Conservation (phyloP, 2,329 filamentous ascomycete species). For the Apiospora rasikravindrae region DNA sequence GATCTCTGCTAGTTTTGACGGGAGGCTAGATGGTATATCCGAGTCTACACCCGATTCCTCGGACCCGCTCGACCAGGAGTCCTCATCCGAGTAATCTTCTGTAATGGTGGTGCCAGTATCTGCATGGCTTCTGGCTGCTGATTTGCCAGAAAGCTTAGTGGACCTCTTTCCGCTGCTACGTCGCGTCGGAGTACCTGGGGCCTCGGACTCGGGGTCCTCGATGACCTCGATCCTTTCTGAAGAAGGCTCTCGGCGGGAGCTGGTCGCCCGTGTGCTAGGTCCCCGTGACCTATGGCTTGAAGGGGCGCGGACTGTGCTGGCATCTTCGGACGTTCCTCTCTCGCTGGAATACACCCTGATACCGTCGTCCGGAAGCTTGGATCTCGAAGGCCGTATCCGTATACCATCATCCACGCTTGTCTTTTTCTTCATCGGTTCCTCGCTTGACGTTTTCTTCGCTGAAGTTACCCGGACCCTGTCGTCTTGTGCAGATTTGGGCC, state of each 20-base stretch:
- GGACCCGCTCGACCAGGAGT: conserved; percentile 42
- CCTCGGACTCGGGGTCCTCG: conserved; percentile 44
- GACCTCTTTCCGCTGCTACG: conserved; percentile 36
- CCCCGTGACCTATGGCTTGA: conserved; percentile 37
- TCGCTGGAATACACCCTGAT: conserved; percentile 38
- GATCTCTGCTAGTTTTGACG: conserved; percentile 63
- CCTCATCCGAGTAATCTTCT: conserved; percentile 40
- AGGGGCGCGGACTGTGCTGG: conserved; percentile 34
- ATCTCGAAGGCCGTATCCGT: conserved; percentile 33
- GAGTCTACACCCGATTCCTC: conserved; percentile 40
- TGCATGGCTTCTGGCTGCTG: conserved; percentile 27
- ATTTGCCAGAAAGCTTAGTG: conserved; percentile 31
- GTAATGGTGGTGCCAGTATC: conserved; percentile 36
- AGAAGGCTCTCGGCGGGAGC: conserved; percentile 30
- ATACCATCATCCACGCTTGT: conserved; percentile 36
- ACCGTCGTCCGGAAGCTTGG: conserved; percentile 40
- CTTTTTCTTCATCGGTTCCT: conserved; percentile 26
- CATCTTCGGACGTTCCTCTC: conserved; percentile 32
- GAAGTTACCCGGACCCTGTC: conserved; percentile 53
- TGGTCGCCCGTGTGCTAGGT: conserved; percentile 29
- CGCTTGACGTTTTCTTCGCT: conserved; percentile 36
- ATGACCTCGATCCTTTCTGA: conserved; percentile 39
- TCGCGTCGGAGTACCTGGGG: conserved; percentile 46
- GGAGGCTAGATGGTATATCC: conserved; percentile 46
- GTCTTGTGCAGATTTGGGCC: conserved; percentile 32